Evolutionary conservation across 495 filamentous ascomycete species (phyloP), one percentile per base, ranked within the genome.

Genomic region (Gamarada debralockiae): DNA sequence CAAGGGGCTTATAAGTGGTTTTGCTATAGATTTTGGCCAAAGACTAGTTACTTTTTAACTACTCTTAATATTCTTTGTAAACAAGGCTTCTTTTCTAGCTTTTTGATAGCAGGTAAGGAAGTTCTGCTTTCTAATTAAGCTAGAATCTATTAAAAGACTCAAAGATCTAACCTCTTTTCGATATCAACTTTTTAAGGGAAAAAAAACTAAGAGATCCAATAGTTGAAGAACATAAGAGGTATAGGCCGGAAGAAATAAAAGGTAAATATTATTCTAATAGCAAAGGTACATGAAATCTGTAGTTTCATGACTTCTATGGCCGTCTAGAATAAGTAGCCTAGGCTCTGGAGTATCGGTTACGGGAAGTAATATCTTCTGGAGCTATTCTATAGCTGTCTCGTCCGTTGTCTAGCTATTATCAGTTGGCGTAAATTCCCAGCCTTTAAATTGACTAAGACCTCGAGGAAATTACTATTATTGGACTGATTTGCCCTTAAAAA

Each of bases 391-490:
- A 8, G 42, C 27, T 13, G 24, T 50, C 18, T 5, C 14, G 14
- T 39, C 33, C 4, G 20, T 25, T 7, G 48, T 50, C 33, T n/a
- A 50, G 6, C 12, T 18, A 40, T 50, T 50, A 15, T 50, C 48
- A 23, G 15, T 37, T 34, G 18, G 5, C 3, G 7, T 40, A 20
- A 38, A 50, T 21, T 50, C 14, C 31, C 29, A 38, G 15, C 13
- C 13, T 25, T 20, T 50, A 50, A 20, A 33, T 21, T 13, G 4
- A 38, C 14, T 22, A 21, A 39, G 17, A 3, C 22, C 22, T 13
- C 3, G 7, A 21, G 14, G n/a, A 39, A 38, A 38, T 7, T 33
- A 50, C 20, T 50, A 18, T 39, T 18, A 3, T 50, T 39, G 22
- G n/a, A n/a, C n/a, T n/a, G n/a, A n/a, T n/a, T n/a, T n/a, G n/a